Percentiles rank a stretch among this genome's conserved stretches.
phyloP scores from a whole-genome alignment of 257 asterid genomes.

The Anisodus tanguticus region DNA sequence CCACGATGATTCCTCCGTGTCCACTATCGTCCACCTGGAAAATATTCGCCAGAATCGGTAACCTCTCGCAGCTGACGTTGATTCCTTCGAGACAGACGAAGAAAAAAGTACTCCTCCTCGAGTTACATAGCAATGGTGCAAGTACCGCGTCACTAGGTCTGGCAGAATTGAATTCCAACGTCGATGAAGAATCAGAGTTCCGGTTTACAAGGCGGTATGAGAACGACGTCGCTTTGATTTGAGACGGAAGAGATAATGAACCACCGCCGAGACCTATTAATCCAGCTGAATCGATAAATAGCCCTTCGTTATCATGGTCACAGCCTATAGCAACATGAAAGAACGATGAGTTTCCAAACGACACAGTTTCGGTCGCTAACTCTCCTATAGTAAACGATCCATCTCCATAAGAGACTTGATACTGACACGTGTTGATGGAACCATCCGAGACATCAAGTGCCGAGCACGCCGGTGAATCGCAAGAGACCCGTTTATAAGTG shows the following conservation, averaged over 20 bases:
- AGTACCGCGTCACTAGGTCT: constrained; percentile 18
- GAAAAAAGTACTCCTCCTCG: not conserved
- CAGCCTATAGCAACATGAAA: constrained; percentile 31
- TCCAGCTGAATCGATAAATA: not conserved
- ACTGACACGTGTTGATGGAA: constrained; percentile 36
- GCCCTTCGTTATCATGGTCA: not conserved
- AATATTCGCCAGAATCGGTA: not conserved
- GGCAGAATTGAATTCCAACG: constrained; percentile 33
- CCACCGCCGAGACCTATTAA: constrained; percentile 32
- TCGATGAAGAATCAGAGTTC: constrained; percentile 15
- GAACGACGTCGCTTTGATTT: constrained; percentile 29
- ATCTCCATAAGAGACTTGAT: constrained; percentile 69
- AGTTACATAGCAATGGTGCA: not conserved
- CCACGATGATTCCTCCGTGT: constrained; percentile 31
- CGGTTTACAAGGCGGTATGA: constrained; percentile 36
- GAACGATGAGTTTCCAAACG: constrained; percentile 47
- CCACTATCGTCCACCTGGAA: constrained; percentile 27
- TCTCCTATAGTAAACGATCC: constrained; percentile 65
- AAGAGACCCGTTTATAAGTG: not conserved
- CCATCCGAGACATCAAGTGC: constrained; percentile 42
- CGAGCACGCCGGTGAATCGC: constrained; percentile 3
- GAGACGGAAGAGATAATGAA: constrained; percentile 12
- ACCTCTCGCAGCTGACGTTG: constrained; percentile 16
- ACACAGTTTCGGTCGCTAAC: constrained; percentile 64
- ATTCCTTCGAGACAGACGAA: constrained; percentile 29